Percentiles rank a stretch among this genome's conserved stretches.
These are phyloP conservation scores for Candida railenensis DNA, from an alignment of 805 yeast genomes.

Conservation along the genomic window DNA sequence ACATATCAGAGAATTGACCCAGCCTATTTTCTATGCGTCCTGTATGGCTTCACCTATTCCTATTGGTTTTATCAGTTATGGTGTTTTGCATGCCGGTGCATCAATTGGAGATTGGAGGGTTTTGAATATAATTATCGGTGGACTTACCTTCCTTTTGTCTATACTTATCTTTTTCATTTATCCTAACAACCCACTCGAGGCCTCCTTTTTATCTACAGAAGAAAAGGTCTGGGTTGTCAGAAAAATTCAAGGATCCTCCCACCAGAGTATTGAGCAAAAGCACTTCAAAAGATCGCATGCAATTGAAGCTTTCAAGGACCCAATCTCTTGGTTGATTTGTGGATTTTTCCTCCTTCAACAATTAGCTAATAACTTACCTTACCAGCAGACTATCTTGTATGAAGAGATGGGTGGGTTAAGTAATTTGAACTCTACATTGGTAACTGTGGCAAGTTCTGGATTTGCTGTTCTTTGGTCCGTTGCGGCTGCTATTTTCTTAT, in stretches of 20 bases:
- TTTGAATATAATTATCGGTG: slow-evolving; percentile 56
- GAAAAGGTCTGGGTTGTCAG: slow-evolving; percentile 52
- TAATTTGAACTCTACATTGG: slow-evolving; percentile 48
- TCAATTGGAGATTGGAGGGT: slow-evolving; percentile 48
- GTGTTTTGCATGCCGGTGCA: slow-evolving; percentile 25
- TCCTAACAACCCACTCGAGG: slow-evolving; percentile 58
- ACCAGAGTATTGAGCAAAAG: slow-evolving; percentile 38
- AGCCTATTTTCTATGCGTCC: slow-evolving; percentile 53
- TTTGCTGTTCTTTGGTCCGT: slow-evolving; percentile 42
- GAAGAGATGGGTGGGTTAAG: slow-evolving; percentile 41
- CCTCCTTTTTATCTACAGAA: slow-evolving; percentile 43
- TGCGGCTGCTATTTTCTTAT: slow-evolving; percentile 32
- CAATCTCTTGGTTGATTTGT: slow-evolving; percentile 19
- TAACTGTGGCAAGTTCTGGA: slow-evolving; percentile 54
- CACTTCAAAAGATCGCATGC: slow-evolving; percentile 47
- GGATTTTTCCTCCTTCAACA: slow-evolving; percentile 42
- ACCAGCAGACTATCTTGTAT: slow-evolving; percentile 51
- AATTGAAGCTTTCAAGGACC: slow-evolving; percentile 51
- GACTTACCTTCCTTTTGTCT: slow-evolving; percentile 40
- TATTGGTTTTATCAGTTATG: slow-evolving; percentile 49
- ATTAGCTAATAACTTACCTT: slow-evolving; percentile 52
- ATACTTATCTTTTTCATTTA: slow-evolving; percentile 31
- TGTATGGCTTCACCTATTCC: slow-evolving; percentile 54
- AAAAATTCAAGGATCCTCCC: slow-evolving; percentile 34
- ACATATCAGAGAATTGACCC: slow-evolving; percentile 45